Evolutionary conservation across 352 stramenopile genomes (phyloP).

Genomic region (Nothophytophthora sp.): DNA sequence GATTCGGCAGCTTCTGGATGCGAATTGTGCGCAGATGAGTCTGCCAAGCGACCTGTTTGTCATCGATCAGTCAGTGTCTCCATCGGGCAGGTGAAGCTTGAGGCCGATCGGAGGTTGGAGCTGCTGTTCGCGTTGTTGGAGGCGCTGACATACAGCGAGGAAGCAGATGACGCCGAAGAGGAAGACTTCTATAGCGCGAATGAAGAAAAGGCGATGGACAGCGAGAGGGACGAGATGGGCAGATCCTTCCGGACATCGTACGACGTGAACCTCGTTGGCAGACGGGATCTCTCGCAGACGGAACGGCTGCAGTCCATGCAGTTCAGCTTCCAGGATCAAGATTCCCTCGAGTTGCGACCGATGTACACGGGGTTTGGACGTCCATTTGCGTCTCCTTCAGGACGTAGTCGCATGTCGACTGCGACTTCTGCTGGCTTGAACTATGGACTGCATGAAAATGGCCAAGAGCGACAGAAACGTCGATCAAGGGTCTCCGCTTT

Average conservation of each 20-base stretch:
- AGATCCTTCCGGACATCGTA: slow-evolving; percentile 18
- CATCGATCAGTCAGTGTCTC: slow-evolving; percentile 67
- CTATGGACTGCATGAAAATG: slow-evolving; percentile 25
- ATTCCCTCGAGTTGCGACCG: slow-evolving; percentile 49
- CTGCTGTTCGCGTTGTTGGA: slow-evolving; percentile 83
- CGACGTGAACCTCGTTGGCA: slow-evolving; percentile 28
- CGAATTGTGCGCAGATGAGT: slow-evolving; percentile 67
- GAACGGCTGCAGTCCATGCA: slow-evolving; percentile 70
- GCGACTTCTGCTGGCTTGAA: slow-evolving; percentile 60
- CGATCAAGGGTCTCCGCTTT: slow-evolving; percentile 50
- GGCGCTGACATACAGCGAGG: slow-evolving; percentile 55
- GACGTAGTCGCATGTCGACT: slow-evolving; percentile 70
- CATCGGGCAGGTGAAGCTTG: slow-evolving; percentile 85
- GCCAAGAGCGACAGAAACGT: slow-evolving; percentile 33
- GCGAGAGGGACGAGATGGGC: slow-evolving; percentile 12
- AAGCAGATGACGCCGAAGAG: slow-evolving; percentile 28
- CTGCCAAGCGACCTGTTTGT: slow-evolving; percentile 45
- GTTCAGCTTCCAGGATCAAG: slow-evolving; percentile 57
- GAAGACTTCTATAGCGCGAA: slow-evolving; percentile 27
- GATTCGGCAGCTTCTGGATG: slow-evolving; percentile 41
- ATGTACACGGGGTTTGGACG: slow-evolving; percentile 74
- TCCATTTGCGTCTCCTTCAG: slow-evolving; percentile 46
- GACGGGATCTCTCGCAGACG: slow-evolving; percentile 35
- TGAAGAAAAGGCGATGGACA: slow-evolving; percentile 33
- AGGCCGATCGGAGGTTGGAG: slow-evolving; percentile 80